Evolutionary conservation across 148 eudicot species (phyloP), one percentile per base, ranked within the genome.

Genomic region (Fagopyrum homotropicum): DNA sequence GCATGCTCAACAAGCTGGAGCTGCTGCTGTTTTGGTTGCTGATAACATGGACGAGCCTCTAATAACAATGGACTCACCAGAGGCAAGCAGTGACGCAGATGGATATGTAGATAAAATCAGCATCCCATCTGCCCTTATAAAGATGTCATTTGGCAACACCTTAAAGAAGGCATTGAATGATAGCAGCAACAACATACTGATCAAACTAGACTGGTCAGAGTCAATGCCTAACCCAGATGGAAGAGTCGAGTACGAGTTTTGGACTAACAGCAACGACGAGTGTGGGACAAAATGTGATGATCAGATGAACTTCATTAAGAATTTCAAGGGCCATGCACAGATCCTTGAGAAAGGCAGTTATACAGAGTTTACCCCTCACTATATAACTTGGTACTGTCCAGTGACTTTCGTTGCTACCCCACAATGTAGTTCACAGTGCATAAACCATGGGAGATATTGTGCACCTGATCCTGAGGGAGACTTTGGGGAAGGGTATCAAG

Each of bases 251-350:
- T 59, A 92, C 45, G 97, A 95, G 82, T 76, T 92, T 14, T 95
- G 98, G 98, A 95, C 98, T 4, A 95, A 95, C 48, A 90, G 96
- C 84, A 95, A 95, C 19, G 98, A 95, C 16, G 98, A 95, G 84
- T 95, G 98, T 80, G 98, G 98, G 4, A 43, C 72, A 10, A 90
- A 97, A 10, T 95, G 98, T 64, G 93, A 95, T 47, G 98, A 95
- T 76, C 98, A 95, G 75, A 89, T 90, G 84, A 81, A 85, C 17
- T 95, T 95, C 79, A 75, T 95, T 10, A 95, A 83, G 69, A 83
- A 88, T 61, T 95, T 95, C 78, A 95, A 92, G 77, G 98, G 98
- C 15, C 96, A 92, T 59, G 98, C 98, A 15, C 98, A 92, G 55
- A 88, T 95, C 72, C 90, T 95, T 12, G 98, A 95, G 80, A 92